A percentile compares a stretch with the other conserved stretches of the same genome.
These are phyloP conservation scores for Mycosarcoma mackinlayi DNA, from an alignment of 1,284 basidiomycete genomes.

Conservation along the genomic window DNA sequence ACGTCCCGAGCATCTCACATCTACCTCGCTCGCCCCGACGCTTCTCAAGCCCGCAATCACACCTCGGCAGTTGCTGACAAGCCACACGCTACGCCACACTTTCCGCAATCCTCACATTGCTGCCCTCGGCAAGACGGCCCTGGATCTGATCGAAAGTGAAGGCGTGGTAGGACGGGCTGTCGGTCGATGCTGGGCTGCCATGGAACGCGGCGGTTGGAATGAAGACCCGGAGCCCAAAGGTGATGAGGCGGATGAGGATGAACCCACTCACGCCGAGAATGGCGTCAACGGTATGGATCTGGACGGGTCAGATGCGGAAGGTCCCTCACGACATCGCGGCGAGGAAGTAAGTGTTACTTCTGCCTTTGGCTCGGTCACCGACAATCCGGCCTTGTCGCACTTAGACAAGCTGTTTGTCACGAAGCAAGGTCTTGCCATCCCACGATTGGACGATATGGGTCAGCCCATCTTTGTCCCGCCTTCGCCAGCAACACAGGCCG, in stretches of 20 bases:
- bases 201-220: conserved; percentile 57
- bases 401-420: conserved; percentile 65
- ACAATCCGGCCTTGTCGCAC: conserved; percentile 59
- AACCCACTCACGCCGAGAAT: conserved; percentile 1
- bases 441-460: conserved; percentile 44
- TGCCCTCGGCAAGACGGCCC: conserved; percentile 63
- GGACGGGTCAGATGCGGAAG: conserved; percentile 21
- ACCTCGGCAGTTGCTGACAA: conserved; percentile 59
- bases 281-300: conserved; percentile 40
- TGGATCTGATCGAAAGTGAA: conserved; percentile 66
- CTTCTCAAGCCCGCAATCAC: conserved; percentile 63
- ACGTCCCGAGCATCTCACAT: conserved; percentile 46
- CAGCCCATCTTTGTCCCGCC: conserved; percentile 44
- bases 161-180: conserved; percentile 59
- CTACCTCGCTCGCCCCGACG: conserved; percentile 62
- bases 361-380: conserved; percentile 36
- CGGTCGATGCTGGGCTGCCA: conserved; percentile 63
- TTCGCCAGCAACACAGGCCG: conserved; percentile 23
- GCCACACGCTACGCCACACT: conserved; percentile 63
- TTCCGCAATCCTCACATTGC: conserved; percentile 67
- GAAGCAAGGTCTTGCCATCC: conserved; percentile 55
- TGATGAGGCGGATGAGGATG: conserved; percentile 14
- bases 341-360: conserved; percentile 13
- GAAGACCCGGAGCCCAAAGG: conserved; percentile 41
- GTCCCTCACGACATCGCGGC: conserved; percentile 9